These are phyloP conservation scores for Didymella exigua DNA, from an alignment of 2,329 filamentous ascomycete species.

Conservation along the genomic window DNA sequence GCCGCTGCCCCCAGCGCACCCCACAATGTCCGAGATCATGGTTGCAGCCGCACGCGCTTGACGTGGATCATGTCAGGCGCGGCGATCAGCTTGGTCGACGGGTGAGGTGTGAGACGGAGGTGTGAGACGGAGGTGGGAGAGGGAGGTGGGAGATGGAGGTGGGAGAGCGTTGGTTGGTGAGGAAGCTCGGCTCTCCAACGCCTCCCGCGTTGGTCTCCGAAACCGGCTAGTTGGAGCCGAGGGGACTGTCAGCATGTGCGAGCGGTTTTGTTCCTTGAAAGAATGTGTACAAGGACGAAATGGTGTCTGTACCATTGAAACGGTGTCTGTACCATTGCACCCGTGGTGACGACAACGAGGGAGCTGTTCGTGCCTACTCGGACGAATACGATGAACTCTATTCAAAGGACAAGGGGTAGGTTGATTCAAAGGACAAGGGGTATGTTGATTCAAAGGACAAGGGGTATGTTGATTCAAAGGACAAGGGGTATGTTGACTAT, in stretches of 20 bases:
- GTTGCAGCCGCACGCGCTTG: background rate
- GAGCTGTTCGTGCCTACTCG: background rate
- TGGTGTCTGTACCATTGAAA: background rate
- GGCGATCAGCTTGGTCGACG: background rate
- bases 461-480: no score
- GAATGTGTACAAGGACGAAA: background rate
- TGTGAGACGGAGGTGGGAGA: no score
- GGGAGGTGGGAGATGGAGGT: conserved; percentile 1
- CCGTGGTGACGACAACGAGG: background rate
- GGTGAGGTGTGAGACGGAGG: conserved; percentile 2
- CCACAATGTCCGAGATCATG: conserved; percentile 11
- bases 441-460: no score
- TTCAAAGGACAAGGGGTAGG: no score
- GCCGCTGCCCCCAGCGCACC: background rate
- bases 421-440: no score
- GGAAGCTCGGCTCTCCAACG: conserved; percentile 11
- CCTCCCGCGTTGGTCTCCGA: conserved; percentile 10
- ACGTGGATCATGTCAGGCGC: conserved; percentile 1
- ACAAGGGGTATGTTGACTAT: background rate
- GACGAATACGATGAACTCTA: no score
- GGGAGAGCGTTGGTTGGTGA: conserved; percentile 10
- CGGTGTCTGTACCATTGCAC: background rate
- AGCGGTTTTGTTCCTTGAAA: background rate
- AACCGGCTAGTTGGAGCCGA: conserved; percentile 11
- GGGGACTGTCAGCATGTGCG: background rate